Percentiles rank a stretch among this genome's conserved stretches.
Conservation (phyloP, 169 alveolate genomes). For the Cryptosporidium parvum region DNA sequence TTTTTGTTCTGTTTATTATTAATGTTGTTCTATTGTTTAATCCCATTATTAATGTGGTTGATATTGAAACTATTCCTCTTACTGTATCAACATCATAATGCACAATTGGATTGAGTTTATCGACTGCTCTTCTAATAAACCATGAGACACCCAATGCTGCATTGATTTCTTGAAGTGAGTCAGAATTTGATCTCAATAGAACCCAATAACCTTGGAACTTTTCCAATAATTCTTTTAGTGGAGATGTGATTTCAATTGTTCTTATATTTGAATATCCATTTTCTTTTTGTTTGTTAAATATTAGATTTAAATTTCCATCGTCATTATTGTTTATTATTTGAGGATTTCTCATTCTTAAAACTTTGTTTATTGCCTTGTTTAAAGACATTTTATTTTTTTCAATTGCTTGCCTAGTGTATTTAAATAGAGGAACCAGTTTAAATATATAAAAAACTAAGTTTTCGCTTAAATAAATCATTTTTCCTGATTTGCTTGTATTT, state of each 20-base stretch:
- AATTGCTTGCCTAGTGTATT: constrained; percentile 37
- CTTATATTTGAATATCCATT: constrained; percentile 22
- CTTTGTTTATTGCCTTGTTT: constrained; percentile 38
- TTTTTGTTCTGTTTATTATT: constrained; percentile 36
- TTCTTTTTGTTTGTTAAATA: not conserved
- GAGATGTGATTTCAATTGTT: constrained; percentile 43
- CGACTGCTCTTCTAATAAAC: constrained; percentile 71
- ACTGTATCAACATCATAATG: constrained; percentile 61
- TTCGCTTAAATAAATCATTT: constrained; percentile 39
- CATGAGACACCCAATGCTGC: constrained; percentile 76
- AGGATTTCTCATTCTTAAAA: constrained; percentile 21
- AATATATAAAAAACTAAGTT: constrained; percentile 50
- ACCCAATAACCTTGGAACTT: constrained; percentile 69
- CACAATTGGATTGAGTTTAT: constrained; percentile 61
- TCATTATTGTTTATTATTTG: constrained; percentile 19
- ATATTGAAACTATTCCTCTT: constrained; percentile 57
- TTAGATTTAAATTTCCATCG: not conserved
- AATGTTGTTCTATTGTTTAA: constrained; percentile 58
- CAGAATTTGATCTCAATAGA: constrained; percentile 65
- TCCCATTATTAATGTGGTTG: constrained; percentile 70
- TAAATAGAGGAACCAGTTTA: constrained; percentile 47
- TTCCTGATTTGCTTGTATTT: constrained; percentile 30
- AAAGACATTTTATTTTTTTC: constrained; percentile 53
- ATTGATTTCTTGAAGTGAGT: constrained; percentile 66
- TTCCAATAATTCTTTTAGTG: constrained; percentile 6